Evolutionary conservation across 1,284 basidiomycete genomes (phyloP).

Genomic region (Austroboletus rostrupii): DNA sequence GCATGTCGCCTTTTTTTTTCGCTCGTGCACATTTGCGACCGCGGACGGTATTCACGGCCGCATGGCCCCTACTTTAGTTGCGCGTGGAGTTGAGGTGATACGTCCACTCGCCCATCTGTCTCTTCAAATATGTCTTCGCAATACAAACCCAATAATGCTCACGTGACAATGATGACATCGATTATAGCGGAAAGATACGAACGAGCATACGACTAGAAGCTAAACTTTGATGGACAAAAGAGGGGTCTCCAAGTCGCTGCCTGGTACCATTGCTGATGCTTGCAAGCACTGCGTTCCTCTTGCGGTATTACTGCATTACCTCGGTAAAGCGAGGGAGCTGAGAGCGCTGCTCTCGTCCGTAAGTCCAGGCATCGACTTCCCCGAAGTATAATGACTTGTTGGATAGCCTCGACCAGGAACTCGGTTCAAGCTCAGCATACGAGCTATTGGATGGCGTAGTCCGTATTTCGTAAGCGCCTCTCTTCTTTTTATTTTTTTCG

Average conservation of each 20-base stretch:
- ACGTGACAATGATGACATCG: too few species aligned
- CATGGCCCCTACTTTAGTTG: not conserved
- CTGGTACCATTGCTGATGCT: conserved; percentile 2
- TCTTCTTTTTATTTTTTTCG: not conserved
- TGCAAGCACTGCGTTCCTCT: conserved; percentile 6
- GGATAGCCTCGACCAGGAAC: conserved; percentile 33
- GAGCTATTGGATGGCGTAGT: conserved; percentile 42
- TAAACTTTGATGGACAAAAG: too few species aligned
- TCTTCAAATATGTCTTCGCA: too few species aligned
- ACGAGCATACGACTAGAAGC: too few species aligned
- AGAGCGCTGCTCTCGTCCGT: conserved; percentile 18
- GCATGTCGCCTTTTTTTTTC: not conserved
- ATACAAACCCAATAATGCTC: too few species aligned
- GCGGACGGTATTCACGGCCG: not conserved
- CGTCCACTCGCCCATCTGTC: too few species aligned
- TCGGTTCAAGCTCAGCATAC: conserved; percentile 35
- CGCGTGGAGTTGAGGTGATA: not conserved
- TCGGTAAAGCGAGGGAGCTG: not conserved
- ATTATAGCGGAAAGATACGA: too few species aligned
- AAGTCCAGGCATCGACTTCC: conserved; percentile 30
- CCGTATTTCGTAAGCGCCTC: conserved; percentile 38
- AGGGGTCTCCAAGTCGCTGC: not conserved
- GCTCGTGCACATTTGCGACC: too few species aligned
- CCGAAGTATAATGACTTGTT: conserved; percentile 28
- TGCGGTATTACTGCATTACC: conserved; percentile 4